Percentiles rank a stretch among this genome's conserved stretches.
Evolutionary conservation across 2,329 filamentous ascomycete species (phyloP).

Genomic region (Elsinoe necatrix): DNA sequence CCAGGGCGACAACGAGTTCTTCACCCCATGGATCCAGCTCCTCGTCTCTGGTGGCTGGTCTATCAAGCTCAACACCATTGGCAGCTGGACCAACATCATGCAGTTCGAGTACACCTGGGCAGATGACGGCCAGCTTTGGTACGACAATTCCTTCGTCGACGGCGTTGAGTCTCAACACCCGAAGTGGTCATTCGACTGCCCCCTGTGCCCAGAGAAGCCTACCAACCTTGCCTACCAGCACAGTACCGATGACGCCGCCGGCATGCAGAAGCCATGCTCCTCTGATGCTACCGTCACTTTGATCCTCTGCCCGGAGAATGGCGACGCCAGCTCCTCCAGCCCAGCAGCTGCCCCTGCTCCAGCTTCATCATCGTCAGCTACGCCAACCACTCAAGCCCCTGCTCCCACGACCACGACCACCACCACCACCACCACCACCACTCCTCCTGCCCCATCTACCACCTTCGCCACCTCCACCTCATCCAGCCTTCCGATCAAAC

Average conservation of each 20-base stretch:
- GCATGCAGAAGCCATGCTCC: conserved; percentile 31
- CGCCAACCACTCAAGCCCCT: conserved; percentile 8
- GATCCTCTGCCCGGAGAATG: conserved; percentile 28
- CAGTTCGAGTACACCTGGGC: conserved; percentile 35
- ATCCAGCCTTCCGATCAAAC: conserved; percentile 18
- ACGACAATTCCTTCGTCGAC: conserved; percentile 32
- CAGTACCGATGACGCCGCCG: conserved; percentile 32
- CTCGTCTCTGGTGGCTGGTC: conserved; percentile 31
- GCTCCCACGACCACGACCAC: no score
- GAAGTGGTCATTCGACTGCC: conserved; percentile 31
- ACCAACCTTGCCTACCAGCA: conserved; percentile 32
- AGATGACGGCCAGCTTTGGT: conserved; percentile 31
- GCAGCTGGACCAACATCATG: conserved; percentile 25
- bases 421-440: conserved; percentile 16
- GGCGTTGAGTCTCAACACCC: conserved; percentile 31
- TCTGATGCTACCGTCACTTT: conserved; percentile 29
- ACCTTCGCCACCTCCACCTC: conserved; percentile 20
- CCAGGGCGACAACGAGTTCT: conserved; percentile 21
- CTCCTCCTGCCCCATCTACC: conserved; percentile 17
- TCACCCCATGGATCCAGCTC: conserved; percentile 29
- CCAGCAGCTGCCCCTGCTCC: conserved; percentile 16
- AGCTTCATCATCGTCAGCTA: conserved; percentile 16
- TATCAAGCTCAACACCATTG: conserved; percentile 31
- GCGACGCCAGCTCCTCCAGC: conserved; percentile 15
- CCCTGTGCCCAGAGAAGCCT: conserved; percentile 22